Base-by-base conservation (phyloP, 805 yeast genomes). In the Blastobotrys chiropterorum region DNA sequence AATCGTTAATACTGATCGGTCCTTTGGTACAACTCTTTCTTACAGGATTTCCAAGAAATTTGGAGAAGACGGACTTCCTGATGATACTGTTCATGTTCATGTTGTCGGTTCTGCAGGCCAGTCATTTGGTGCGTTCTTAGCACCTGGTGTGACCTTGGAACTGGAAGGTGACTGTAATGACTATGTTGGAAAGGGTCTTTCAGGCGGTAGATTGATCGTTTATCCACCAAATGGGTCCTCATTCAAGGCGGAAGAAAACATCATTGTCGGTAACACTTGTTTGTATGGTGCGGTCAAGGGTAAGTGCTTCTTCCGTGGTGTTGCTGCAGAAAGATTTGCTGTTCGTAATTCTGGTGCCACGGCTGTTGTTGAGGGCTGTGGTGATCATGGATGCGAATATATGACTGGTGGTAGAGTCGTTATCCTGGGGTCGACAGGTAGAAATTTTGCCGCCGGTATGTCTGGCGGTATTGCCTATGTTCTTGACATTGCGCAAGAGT, bases 341-440 rank as follows among this genome's bases (percentile, higher is more conserved):
- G 99, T 92, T 54, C 86, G 99, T 76, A 92, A 92, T 79, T 94
- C 98, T 30, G 99, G 99, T 71, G 98, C 98, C 43, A 85, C 85
- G 51, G 94, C 96, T 58, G 97, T 94, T 56, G 90, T 89, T 59
- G 99, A 92, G 72, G 97, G 96, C 66, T 84, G 87, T 58, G 99
- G 99, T 75, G 97, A 92, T 70, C 97, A 92, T 69, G 99, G 99
- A 49, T 92, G 97, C 74, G 99, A 92, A 73, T 92, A 92, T 74
- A 92, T 92, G 99, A 90, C 98, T 61, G 98, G 99, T 69, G 99
- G 99, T 68, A 82, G 98, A 63, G 96, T 94, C 56, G 89, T 92
- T 66, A 90, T 92, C 46, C 79, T 92, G 60, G 96, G 97, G 46
- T 73, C 82, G 54, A 87, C 96, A 62, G 97, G 96, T 53, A 82